Evolutionary conservation across 371 early-diverging fungal species (phyloP), one percentile per base, ranked within the genome.

Genomic region (Syncephalastrum sp.): DNA sequence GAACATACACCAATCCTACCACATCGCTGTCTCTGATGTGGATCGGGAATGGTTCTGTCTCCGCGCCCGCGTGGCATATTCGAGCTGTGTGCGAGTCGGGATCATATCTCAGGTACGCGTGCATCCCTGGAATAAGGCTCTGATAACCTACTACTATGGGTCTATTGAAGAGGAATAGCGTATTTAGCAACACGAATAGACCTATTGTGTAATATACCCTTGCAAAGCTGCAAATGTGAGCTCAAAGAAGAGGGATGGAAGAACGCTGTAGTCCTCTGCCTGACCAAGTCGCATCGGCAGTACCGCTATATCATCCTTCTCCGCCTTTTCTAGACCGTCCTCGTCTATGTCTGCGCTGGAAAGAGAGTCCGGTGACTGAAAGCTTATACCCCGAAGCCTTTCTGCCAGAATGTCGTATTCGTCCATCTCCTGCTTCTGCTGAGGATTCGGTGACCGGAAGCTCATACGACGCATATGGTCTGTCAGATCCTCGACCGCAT

Each of bases 241-340:
- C 51, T 75, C 75, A 49, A 67, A 76, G 62, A 72, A 76, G 1
- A 76, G 56, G 16, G 73, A 76, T 6, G 70, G 68, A 0, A 60
- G 23, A 0, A 54, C 16, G n/a, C 27, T 23, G 14, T 64, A 50
- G 33, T 64, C 50, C 14, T 23, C 46, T 50, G 21, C 43, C 49
- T 21, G 27, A 0, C 33, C 29, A 14, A 38, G 46, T 16, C 55
- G 45, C 16, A 24, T 46, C n/a, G 50, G 25, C 6, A 54, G 54
- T 5, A 51, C 38, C 13, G 17, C 24, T 5, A 59, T 15, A 3
- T 54, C 12, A 7, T 23, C 13, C 5, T 47, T 13, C 33, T 55
- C 45, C 27, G 27, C 10, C 38, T 33, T 12, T 6, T 33, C 38
- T 33, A 33, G 5, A 33, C 12, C 12, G 3, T 33, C 38, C 8